A percentile compares a stretch with the other conserved stretches of the same genome.
Evolutionary conservation across 305 asterid species (phyloP).

Genomic region (Salvia sclarea): DNA sequence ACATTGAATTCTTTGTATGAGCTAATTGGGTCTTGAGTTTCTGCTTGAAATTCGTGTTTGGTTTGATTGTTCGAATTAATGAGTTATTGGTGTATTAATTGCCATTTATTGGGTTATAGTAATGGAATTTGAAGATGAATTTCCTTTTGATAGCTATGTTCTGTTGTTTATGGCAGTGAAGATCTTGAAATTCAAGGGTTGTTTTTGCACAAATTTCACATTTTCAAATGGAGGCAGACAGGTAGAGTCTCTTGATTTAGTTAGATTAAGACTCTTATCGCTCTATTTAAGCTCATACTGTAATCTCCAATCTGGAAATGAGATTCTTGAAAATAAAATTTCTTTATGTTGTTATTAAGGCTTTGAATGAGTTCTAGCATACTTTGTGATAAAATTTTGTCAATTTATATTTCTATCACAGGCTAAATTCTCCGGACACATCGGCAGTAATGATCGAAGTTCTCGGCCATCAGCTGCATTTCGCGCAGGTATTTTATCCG

Average conservation of each 20-base stretch:
- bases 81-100: neutral
- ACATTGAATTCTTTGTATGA: neutral
- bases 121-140: neutral
- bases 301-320: neutral
- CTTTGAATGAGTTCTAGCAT: conserved; percentile 1
- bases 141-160: conserved; percentile 3
- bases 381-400: neutral
- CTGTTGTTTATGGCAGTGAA: conserved; percentile 30
- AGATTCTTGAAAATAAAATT: conserved; percentile 1
- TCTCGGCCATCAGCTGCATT: conserved; percentile 86
- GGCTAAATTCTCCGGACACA: conserved; percentile 82
- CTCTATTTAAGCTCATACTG: neutral
- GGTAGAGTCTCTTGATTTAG: conserved; percentile 33
- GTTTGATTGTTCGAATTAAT: neutral
- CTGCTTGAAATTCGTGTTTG: neutral
- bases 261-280: neutral
- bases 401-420: conserved; percentile 31
- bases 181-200: conserved; percentile 25
- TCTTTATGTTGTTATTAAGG: neutral
- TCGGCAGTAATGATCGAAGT: conserved; percentile 73
- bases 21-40: neutral
- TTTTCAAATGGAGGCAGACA: conserved; percentile 61
- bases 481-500: conserved; percentile 64
- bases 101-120: neutral
- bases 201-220: conserved; percentile 15